Percentiles rank a stretch among this genome's conserved stretches.
phyloP scores from a whole-genome alignment of 2,329 filamentous ascomycete genomes.

The Ascochyta viciae-villosae region DNA sequence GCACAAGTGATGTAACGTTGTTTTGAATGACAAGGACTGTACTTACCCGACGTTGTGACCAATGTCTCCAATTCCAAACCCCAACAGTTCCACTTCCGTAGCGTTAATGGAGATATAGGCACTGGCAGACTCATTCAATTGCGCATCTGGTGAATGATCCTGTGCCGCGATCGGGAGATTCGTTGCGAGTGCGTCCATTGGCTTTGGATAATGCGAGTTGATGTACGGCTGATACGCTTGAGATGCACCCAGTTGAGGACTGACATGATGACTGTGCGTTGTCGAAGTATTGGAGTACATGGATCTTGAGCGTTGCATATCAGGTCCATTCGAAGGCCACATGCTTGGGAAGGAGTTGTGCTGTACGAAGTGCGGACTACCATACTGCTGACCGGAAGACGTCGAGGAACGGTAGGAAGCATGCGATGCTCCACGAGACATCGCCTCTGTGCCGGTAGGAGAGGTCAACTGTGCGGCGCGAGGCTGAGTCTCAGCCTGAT shows the following conservation, averaged over 20 bases:
- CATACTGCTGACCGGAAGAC: slow-evolving; percentile 10
- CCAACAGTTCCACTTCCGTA: not conserved
- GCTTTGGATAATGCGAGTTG: not conserved
- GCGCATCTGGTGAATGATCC: not conserved
- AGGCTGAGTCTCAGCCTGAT: slow-evolving; percentile 31
- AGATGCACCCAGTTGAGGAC: not conserved
- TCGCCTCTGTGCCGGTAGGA: slow-evolving; percentile 15
- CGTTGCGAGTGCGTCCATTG: not conserved
- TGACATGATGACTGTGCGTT: not conserved
- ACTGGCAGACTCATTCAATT: not conserved
- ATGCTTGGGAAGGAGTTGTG: not conserved
- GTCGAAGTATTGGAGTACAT: not conserved
- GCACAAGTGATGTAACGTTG: slow-evolving; percentile 2
- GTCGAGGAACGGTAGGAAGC: slow-evolving; percentile 19
- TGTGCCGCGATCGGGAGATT: not conserved
- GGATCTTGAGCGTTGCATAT: slow-evolving; percentile 1
- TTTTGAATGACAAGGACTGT: not conserved
- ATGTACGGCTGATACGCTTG: not conserved
- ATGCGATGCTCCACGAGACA: slow-evolving; percentile 21
- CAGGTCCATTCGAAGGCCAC: not conserved
- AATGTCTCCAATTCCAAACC: not conserved
- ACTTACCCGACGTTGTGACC: not conserved
- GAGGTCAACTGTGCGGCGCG: slow-evolving; percentile 2
- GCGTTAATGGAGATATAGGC: not conserved
- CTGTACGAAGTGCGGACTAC: not conserved